Base-by-base conservation (phyloP, 225 moss, liverwort and hornwort species). In the Climacium dendroides region DNA sequence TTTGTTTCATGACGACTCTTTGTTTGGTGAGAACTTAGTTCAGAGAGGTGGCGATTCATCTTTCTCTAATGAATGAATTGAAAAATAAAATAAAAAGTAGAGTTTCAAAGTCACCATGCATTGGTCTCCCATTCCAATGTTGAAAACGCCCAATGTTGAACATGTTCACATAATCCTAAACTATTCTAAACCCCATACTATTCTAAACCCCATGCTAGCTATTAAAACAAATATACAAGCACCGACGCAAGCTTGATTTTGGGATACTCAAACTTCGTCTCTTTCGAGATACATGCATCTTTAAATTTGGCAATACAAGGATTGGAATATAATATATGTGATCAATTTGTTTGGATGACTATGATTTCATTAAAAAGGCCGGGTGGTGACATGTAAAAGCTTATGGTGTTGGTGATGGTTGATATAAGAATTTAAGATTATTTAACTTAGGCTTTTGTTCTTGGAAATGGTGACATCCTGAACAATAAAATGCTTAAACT, bases 221-320 rank as follows among this genome's bases (percentile, higher is more conserved):
- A 19, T 29, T 58, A 13, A 58, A 41, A 5, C 2, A 6, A 15
- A n/a, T 11, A 7, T 25, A 15, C 7, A 7, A 54, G 6, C 15
- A n/a, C 15, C 15, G 10, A 13, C 0, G 4, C n/a, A 28, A 26
- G 4, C 58, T 79, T 4, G 1, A 34, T 14, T 75, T 74, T 22
- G 0, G 52, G 11, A 50, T 52, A 17, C 5, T 55, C 37, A 37
- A 55, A 57, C 55, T 55, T 55, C 0, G 10, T 39, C 26, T 26
- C 28, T 18, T 78, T 78, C 5, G 0, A 55, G 7, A 17, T 54
- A 16, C 25, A 25, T 0, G 0, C 13, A 53, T 3, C 7, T 19
- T 50, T 7, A 59, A 59, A 59, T 59, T 45, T 32, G 32, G 7
- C 30, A 11, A 30, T 47, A 7, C 48, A 48, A 32, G 13, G 2